phyloP scores from a whole-genome alignment of 73 alveolate genomes.

The Paramecium caudatum region DNA sequence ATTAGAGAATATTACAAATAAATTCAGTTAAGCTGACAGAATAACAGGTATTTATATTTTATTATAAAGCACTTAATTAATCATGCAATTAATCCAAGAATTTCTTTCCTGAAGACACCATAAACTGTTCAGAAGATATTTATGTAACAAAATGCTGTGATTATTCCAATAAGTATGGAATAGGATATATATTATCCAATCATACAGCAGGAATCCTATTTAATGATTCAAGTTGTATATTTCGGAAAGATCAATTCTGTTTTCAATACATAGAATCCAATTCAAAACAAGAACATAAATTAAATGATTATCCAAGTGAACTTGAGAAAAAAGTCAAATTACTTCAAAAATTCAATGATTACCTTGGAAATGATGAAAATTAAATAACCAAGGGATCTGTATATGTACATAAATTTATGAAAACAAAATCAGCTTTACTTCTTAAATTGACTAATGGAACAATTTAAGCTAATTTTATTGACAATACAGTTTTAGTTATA shows the following conservation, averaged over 20 bases:
- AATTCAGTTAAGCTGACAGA: too few species aligned
- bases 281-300: neutral
- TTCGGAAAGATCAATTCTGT: neutral
- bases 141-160: constrained; percentile 87
- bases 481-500: constrained; percentile 89
- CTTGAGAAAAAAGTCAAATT: constrained; percentile 60
- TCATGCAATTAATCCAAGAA: too few species aligned
- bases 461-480: constrained; percentile 96
- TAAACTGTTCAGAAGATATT: neutral
- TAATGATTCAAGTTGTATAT: constrained; percentile 79
- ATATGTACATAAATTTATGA: constrained; percentile 96
- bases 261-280: constrained; percentile 78
- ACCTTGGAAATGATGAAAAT: constrained; percentile 77
- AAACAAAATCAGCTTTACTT: constrained; percentile 96
- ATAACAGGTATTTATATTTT: too few species aligned
- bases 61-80: too few species aligned
- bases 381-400: constrained; percentile 22
- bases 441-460: constrained; percentile 94
- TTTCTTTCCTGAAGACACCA: neutral
- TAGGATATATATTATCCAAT: constrained; percentile 76
- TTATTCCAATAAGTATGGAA: constrained; percentile 79
- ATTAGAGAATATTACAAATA: too few species aligned
- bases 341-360: constrained; percentile 27
- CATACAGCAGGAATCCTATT: constrained; percentile 79
- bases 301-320: constrained; percentile 75